Evolutionary conservation across 345 rosid genomes (phyloP).

Genomic region (Capsella bursapastoris): DNA sequence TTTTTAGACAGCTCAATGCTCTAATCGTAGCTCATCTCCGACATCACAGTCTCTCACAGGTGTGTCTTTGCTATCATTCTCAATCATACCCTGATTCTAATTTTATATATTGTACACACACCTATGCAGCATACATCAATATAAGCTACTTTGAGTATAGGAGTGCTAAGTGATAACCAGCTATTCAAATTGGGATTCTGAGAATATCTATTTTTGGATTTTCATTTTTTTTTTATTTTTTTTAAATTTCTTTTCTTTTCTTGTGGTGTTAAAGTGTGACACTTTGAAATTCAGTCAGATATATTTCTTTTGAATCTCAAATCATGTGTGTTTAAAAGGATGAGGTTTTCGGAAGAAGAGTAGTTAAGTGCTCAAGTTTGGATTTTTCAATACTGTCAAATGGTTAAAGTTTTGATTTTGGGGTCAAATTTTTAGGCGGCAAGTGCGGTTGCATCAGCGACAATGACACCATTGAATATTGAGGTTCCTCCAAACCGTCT

Average conservation of each 20-base stretch:
- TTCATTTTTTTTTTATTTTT: background rate
- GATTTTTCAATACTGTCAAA: background rate
- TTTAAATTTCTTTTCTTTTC: no score
- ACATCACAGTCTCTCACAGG: slow-evolving; percentile 75
- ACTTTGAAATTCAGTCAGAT: slow-evolving; percentile 3
- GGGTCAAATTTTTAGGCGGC: slow-evolving; percentile 59
- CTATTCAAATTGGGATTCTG: background rate
- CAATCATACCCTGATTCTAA: background rate
- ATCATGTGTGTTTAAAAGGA: slow-evolving; percentile 44
- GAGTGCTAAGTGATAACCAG: background rate
- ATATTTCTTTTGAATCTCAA: background rate
- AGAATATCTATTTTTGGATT: background rate
- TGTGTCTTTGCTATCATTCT: slow-evolving; percentile 16
- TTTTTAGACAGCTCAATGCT: slow-evolving; percentile 66
- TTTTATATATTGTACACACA: background rate
- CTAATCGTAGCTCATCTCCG: slow-evolving; percentile 93
- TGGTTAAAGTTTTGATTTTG: slow-evolving; percentile 32
- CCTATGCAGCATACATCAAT: background rate
- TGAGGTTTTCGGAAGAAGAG: slow-evolving; percentile 34
- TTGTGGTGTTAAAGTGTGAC: background rate
- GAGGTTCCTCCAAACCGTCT: slow-evolving; percentile 77
- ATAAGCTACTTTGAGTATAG: background rate
- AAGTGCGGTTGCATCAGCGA: slow-evolving; percentile 74
- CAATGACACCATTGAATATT: slow-evolving; percentile 75
- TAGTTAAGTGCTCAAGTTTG: slow-evolving; percentile 23